phyloP scores from a whole-genome alignment of 169 alveolate genomes.

The Theileria orientalis region DNA sequence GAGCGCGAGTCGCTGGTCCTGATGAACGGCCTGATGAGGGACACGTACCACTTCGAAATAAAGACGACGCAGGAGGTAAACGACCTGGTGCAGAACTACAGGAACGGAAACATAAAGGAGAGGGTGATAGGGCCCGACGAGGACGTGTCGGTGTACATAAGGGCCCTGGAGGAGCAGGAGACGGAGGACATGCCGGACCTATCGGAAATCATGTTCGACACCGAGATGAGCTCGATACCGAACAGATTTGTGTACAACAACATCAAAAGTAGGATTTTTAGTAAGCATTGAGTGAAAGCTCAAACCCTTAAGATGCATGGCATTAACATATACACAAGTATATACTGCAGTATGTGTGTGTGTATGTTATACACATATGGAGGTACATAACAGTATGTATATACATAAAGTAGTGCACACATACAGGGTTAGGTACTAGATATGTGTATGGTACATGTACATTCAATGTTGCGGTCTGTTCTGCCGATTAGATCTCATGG shows the following conservation, averaged over 20 bases:
- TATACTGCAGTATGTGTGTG: too few species aligned
- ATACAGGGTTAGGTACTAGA: too few species aligned
- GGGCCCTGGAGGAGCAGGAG: conserved; percentile 49
- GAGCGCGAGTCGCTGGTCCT: conserved; percentile 66
- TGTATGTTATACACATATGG: too few species aligned
- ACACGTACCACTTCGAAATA: conserved; percentile 63
- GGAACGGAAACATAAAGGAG: conserved; percentile 60
- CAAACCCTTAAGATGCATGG: too few species aligned
- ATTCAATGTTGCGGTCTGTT: neutral
- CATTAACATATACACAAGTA: too few species aligned
- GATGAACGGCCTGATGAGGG: conserved; percentile 55
- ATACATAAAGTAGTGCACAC: too few species aligned
- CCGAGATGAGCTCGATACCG: conserved; percentile 25
- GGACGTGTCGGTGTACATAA: conserved; percentile 44
- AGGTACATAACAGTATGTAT: too few species aligned
- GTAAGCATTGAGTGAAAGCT: too few species aligned
- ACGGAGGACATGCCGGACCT: conserved; percentile 33
- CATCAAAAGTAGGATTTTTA: neutral
- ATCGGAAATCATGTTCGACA: conserved; percentile 62
- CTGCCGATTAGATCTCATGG: neutral
- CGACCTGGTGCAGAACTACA: conserved; percentile 50
- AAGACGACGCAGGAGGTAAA: conserved; percentile 62
- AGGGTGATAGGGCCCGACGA: conserved; percentile 67
- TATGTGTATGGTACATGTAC: neutral
- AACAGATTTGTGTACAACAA: conserved; percentile 14